A percentile compares a stretch with the other conserved stretches of the same genome.
Evolutionary conservation across 2,329 filamentous ascomycete genomes (phyloP).

Genomic region (Fusarium mundagurra): DNA sequence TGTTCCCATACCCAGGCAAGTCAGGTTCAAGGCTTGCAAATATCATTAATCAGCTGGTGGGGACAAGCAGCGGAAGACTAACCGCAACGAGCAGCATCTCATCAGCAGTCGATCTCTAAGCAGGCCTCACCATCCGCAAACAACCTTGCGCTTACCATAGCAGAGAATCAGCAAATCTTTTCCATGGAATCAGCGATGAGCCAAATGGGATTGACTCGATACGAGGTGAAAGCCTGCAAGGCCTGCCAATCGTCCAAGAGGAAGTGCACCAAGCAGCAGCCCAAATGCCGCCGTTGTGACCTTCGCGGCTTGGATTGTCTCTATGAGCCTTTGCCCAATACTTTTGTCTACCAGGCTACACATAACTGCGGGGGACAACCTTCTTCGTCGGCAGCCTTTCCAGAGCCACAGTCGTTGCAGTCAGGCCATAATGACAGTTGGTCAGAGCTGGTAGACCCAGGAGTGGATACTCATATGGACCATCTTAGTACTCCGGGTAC

Average conservation of each 20-base stretch:
- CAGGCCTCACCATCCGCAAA: background rate
- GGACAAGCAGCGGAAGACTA: constrained; percentile 6
- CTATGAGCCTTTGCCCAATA: constrained; percentile 28
- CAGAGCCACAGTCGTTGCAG: background rate
- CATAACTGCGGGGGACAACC: background rate
- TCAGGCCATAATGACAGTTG: background rate
- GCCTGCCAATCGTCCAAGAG: constrained; percentile 30
- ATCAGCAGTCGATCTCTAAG: background rate
- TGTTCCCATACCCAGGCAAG: background rate
- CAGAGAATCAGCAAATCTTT: background rate
- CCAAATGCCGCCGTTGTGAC: constrained; percentile 28
- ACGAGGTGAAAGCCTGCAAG: constrained; percentile 14
- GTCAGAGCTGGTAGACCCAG: background rate
- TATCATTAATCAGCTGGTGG: background rate
- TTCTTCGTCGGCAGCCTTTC: fast-evolving
- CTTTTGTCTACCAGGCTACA: constrained; percentile 8
- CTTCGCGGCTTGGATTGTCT: constrained; percentile 27
- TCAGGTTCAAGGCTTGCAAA: background rate
- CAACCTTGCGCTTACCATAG: background rate
- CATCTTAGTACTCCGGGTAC: background rate
- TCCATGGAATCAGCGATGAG: background rate
- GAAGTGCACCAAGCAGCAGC: constrained; percentile 32
- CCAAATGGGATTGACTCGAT: background rate
- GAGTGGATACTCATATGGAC: background rate
- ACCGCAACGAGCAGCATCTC: background rate